Evolutionary conservation across 2,329 filamentous ascomycete genomes (phyloP), one percentile per base, ranked within the genome.

Genomic region (Exophiala oligosperma): DNA sequence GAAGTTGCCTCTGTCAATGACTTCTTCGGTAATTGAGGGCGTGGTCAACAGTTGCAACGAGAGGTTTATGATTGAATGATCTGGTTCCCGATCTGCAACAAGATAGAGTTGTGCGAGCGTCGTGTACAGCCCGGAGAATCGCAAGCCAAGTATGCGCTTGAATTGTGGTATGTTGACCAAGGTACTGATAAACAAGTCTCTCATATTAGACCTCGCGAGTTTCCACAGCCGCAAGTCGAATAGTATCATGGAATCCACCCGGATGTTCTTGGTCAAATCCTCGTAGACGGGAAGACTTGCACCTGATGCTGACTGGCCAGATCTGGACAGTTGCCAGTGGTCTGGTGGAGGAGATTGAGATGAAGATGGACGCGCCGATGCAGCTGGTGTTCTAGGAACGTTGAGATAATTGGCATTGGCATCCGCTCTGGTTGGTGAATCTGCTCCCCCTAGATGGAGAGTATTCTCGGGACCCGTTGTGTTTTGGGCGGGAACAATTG

Each of bases 161-260:
- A 99, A 99, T 70, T 96, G 85, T 3, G 94, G 93, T 54, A 99
- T 91, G 4, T 91, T 91, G 49, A 99, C 92, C 4, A 99, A 91
- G 0, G 94, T 99, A 49, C 91, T 94, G 67, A 99, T 96, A 74
- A 97, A 97, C 1, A 99, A 83, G 63, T 96, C 90, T 32, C 94
- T 87, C 56, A 99, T 82, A 70, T 96, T 90, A 50, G 93, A 92
- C 56, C 94, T 86, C 32, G 95, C 84, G 71, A 92, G 94, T 76
- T 99, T 99, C 94, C 94, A 99, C 81, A 99, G 86, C 43, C 94
- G 83, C 52, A 99, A 77, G 72, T 99, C 94, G 71, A 96, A 99
- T 7, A 99, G 79, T 29, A 99, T 91, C 70, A 99, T 83, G 84
- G 91, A 96, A 73, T 99, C 94, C 4, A 99, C 80, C 32, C 94